Percentiles rank a stretch among this genome's conserved stretches.
Evolutionary conservation across 805 yeast genomes (phyloP).

Genomic region (Millerozyma miso): DNA sequence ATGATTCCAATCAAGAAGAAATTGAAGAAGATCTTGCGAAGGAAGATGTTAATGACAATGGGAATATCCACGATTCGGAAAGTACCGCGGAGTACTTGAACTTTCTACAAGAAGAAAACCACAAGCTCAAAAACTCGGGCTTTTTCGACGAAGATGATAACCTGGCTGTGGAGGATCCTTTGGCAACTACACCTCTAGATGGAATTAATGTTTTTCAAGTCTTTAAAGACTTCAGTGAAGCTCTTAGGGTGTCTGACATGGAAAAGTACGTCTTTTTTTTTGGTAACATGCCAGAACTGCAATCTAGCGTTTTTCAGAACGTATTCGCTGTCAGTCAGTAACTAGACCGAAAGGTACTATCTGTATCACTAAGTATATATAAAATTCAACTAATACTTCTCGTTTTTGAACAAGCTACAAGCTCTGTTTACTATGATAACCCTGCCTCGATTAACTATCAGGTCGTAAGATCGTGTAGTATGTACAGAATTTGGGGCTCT

Average conservation of each 20-base stretch:
- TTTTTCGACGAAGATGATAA: slow-evolving; percentile 51
- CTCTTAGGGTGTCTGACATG: slow-evolving; percentile 44
- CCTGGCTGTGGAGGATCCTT: slow-evolving; percentile 68
- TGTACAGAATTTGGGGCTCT: too few relatives aligned
- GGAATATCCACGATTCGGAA: slow-evolving; percentile 8
- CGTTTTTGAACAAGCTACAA: too few relatives aligned
- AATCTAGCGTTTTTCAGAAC: slow-evolving; percentile 2
- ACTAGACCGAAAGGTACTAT: too few relatives aligned
- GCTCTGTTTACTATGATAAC: too few relatives aligned
- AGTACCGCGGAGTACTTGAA: slow-evolving; percentile 21
- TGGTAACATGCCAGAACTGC: slow-evolving; percentile 15
- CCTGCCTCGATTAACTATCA: too few relatives aligned
- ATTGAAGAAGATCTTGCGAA: slow-evolving; percentile 7
- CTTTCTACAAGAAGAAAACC: slow-evolving; percentile 21
- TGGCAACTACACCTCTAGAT: slow-evolving; percentile 75
- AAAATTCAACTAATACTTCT: too few relatives aligned
- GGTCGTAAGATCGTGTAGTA: too few relatives aligned
- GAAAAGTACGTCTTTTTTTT: slow-evolving; percentile 46
- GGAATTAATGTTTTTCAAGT: slow-evolving; percentile 61
- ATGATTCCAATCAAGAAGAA: slow-evolving; percentile 6
- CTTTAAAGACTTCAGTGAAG: slow-evolving; percentile 52
- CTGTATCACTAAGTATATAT: too few relatives aligned
- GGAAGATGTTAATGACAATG: background rate
- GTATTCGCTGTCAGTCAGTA: slow-evolving; percentile 3
- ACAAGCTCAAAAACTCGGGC: slow-evolving; percentile 14